Evolutionary conservation across 1,284 basidiomycete genomes (phyloP), one percentile per base, ranked within the genome.

Genomic region (Cutaneotrichosporon mucoides): DNA sequence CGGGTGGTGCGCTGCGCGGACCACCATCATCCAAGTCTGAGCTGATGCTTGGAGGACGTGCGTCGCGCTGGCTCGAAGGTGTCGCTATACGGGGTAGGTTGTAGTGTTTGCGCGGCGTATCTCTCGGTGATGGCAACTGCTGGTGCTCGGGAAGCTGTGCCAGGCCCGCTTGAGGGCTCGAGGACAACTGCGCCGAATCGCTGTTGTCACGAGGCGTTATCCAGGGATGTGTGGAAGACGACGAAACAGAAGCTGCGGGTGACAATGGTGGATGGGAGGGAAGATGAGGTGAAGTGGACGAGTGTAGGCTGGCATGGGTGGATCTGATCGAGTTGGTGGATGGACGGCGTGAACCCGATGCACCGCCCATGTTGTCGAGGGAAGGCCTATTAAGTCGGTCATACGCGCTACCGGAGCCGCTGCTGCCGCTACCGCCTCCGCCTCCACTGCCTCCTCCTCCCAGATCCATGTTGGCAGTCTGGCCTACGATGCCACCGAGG

Each of bases 1-100:
- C 45, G 36, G 44, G 10, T 45, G 66, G 69, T 47, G 71, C 70
- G 55, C 66, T 68, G 34, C 68, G 60, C 15, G 71, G 67, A 16
- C 66, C 70, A 37, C 38, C 55, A 11, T 53, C 53, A 5, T 55
- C 66, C 37, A 35, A n/a, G 46, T 42, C 45, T 13, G 37, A 33
- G 34, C 6, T 34, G 24, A 24, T 24, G 46, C 46, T 36, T 12
- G 46, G 12, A 10, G 46, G 13, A 6, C 46, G 33, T 12, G 12
- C 34, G 46, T 16, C 48, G 13, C 13, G 45, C 60, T 41, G 48
- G 47, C 16, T 56, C 61, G 38, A 9, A 9, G 38, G 38, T 8
- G 58, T 40, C 56, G 68, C 10, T 62, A 70, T 51, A 62, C 69
- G 59, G 61, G 71, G 57, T 59, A 64, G 35, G 65, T 68, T 53